Base-by-base conservation (phyloP, 768 basidiomycete genomes). In the Tylopilus rubrobrunneus region DNA sequence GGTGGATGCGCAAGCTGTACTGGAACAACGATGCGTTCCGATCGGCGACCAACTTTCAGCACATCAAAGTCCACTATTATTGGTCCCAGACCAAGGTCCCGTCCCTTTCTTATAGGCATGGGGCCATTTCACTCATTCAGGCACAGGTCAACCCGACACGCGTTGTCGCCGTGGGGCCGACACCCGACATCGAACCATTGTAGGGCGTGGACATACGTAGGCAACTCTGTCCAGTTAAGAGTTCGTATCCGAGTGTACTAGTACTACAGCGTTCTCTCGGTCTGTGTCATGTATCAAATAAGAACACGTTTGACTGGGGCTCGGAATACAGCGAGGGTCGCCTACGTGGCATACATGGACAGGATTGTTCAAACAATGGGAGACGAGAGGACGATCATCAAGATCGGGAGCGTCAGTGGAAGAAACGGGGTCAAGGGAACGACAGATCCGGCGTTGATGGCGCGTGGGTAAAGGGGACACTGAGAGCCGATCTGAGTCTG, bases 21-120 rank as follows among this genome's bases (percentile, higher is more conserved):
- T 98, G 93, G 94, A 88, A 86, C 56, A 76, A 86, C 61, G 72
- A 85, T 1, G 92, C 92, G 5, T 98, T 99, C 83, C 84, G 85
- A 68, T 80, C 83, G 7, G 84, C 86, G 17, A 95, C 94, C 37
- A 77, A 94, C 66, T 98, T 98, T 66, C 82, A 89, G 15, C 95
- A 97, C 71, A 78, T 79, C 71, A 78, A 78, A 60, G 65, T 62
- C 29, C 66, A 70, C 53, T 76, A 77, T 52, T 78, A 73, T 28
- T 73, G 68, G 70, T 71, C 71, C 21, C 65, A 65, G 55, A 62
- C 44, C 33, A 49, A 46, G 65, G 70, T 68, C 1, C 4, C 12
- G 25, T 52, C 10, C 14, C 2, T 41, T 39, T 15, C 8, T 31
- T n/a, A 4, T 39, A 21, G 8, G 3, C 19, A 17, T 28, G 0